Evolutionary conservation across 2,329 filamentous ascomycete species (phyloP).

Genomic region (Colletotrichum viniferum): DNA sequence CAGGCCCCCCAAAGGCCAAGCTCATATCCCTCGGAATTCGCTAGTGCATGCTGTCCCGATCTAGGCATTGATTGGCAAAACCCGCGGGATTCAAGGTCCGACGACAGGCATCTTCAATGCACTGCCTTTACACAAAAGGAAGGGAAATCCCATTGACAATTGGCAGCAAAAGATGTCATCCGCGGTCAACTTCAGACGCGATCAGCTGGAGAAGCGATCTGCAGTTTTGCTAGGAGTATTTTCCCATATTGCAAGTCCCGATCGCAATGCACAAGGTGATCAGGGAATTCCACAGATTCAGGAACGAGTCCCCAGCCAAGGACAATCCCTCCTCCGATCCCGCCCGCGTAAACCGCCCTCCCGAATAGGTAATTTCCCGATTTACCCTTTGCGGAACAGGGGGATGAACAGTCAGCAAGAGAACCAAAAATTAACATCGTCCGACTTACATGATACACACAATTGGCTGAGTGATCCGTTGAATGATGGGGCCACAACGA

Average conservation of each 20-base stretch:
- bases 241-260: background rate
- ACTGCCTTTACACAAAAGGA: background rate
- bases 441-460: background rate
- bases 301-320: background rate
- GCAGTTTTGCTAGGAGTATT: background rate
- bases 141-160: background rate
- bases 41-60: background rate
- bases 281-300: background rate
- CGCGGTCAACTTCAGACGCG: background rate
- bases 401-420: background rate
- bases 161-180: background rate
- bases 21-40: background rate
- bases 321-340: conserved; percentile 9
- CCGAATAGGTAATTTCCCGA: conserved; percentile 4
- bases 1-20: background rate
- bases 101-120: background rate
- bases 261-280: background rate
- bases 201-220: background rate
- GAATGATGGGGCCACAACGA: background rate
- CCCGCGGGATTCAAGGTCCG: background rate
- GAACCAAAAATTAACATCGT: background rate
- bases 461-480: background rate
- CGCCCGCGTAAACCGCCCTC: background rate
- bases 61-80: background rate
- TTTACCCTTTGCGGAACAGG: background rate